phyloP scores from a whole-genome alignment of 2,329 filamentous ascomycete species.

The Penicillium italicum region DNA sequence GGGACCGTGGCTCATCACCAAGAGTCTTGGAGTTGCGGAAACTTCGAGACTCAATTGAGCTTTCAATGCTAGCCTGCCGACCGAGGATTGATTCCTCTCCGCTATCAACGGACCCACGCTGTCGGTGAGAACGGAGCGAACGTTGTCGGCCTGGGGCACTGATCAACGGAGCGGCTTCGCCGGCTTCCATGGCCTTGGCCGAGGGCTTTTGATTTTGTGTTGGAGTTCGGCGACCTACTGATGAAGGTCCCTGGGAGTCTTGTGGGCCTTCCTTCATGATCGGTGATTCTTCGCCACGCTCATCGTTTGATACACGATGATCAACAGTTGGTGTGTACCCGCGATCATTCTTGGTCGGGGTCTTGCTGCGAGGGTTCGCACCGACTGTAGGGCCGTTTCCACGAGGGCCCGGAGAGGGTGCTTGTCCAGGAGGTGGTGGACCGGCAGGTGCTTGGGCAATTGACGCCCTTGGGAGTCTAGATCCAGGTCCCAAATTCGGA shows the following conservation, averaged over 20 bases:
- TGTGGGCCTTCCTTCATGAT: slow-evolving; percentile 45
- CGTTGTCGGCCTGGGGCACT: slow-evolving; percentile 46
- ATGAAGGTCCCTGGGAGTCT: slow-evolving; percentile 47
- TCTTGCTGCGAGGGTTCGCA: slow-evolving; percentile 45
- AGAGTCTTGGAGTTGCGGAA: slow-evolving; percentile 42
- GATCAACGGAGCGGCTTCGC: slow-evolving; percentile 45
- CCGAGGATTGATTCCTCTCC: slow-evolving; percentile 56
- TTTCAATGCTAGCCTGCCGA: slow-evolving; percentile 39
- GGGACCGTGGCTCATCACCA: slow-evolving; percentile 45
- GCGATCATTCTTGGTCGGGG: slow-evolving; percentile 50
- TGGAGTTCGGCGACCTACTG: slow-evolving; percentile 63
- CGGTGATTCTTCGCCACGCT: slow-evolving; percentile 48
- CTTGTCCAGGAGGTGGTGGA: slow-evolving; percentile 62
- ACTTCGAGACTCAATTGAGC: slow-evolving; percentile 37
- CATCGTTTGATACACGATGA: slow-evolving; percentile 42
- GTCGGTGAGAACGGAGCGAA: slow-evolving; percentile 55
- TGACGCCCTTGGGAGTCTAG: slow-evolving; percentile 59
- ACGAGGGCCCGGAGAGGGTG: slow-evolving; percentile 57
- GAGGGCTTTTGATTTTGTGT: slow-evolving; percentile 49
- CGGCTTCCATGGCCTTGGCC: slow-evolving; percentile 47
- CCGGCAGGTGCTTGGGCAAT: slow-evolving; percentile 58
- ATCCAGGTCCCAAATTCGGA: slow-evolving; percentile 42
- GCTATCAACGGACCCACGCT: slow-evolving; percentile 67
- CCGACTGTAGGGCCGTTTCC: slow-evolving; percentile 38
- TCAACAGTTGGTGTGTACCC: slow-evolving; percentile 43